These are phyloP conservation scores for Chondrus crispus DNA, from an alignment of 23 red algal species.

Conservation along the genomic window DNA sequence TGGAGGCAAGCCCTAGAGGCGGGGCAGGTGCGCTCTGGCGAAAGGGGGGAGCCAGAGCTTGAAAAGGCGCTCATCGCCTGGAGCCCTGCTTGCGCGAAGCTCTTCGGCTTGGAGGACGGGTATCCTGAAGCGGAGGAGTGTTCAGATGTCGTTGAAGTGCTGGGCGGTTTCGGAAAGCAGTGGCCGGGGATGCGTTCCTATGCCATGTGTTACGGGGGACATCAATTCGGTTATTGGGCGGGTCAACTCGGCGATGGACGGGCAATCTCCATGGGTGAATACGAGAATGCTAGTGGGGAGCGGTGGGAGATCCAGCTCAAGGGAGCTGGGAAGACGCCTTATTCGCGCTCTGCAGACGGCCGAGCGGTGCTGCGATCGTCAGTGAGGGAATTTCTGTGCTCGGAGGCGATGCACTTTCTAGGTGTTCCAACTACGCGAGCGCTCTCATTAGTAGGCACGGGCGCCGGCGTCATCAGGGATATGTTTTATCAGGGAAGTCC, in stretches of 20 bases:
- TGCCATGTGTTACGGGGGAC: constrained; percentile 95
- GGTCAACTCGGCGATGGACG: constrained; percentile 98
- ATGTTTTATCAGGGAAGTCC: constrained; percentile 93
- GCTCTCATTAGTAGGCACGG: constrained; percentile 79
- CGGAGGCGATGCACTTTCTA: constrained; percentile 84
- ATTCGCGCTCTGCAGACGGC: constrained; percentile 91
- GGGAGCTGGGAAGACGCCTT: constrained; percentile 95
- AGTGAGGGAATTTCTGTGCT: constrained; percentile 91
- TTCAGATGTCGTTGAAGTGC: constrained; percentile 40
- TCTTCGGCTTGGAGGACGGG: constrained; percentile 42
- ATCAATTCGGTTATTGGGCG: constrained; percentile 97
- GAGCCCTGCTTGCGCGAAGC: constrained; percentile 42
- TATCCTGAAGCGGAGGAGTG: constrained; percentile 29
- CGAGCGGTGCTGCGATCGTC: constrained; percentile 93
- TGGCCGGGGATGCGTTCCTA: constrained; percentile 76
- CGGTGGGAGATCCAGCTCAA: constrained; percentile 94
- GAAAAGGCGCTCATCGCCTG: constrained; percentile 67
- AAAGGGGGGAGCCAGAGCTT: constrained; percentile 32
- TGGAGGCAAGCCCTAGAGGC: constrained; percentile 25
- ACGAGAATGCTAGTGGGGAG: constrained; percentile 47
- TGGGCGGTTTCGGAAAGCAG: constrained; percentile 51
- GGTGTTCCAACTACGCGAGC: constrained; percentile 96
- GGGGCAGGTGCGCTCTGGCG: constrained; percentile 17
- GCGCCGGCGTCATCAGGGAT: constrained; percentile 83
- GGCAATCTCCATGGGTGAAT: constrained; percentile 91